Percentiles rank a stretch among this genome's conserved stretches.
These are phyloP conservation scores for Porcisia deanei DNA, from an alignment of 208 protist species.

Conservation along the genomic window DNA sequence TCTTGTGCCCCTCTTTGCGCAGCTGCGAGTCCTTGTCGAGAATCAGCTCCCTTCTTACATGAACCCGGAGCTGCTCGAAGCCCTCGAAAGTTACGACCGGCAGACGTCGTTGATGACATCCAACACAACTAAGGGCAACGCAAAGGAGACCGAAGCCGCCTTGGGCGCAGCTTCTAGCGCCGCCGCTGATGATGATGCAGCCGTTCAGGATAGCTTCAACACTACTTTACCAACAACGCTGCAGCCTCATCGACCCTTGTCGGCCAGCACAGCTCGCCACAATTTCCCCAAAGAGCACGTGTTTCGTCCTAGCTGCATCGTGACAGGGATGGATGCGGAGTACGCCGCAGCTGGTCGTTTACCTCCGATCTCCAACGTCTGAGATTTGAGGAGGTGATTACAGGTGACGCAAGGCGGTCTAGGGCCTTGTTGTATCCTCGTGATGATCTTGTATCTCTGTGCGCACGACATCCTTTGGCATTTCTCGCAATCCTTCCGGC, in stretches of 20 bases:
- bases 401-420: background rate
- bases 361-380: constrained; percentile 18
- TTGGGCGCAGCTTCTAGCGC: background rate
- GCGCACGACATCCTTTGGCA: background rate
- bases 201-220: background rate
- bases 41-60: constrained; percentile 38
- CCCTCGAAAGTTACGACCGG: constrained; percentile 64
- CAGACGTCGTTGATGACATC: constrained; percentile 24
- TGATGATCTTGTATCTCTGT: background rate
- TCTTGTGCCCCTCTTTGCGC: constrained; percentile 62
- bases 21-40: constrained; percentile 70
- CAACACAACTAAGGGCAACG: background rate
- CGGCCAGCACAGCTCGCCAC: background rate
- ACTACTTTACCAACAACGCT: constrained; percentile 14
- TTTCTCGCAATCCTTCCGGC: background rate
- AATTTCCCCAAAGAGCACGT: constrained; percentile 11
- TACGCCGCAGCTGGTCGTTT: constrained; percentile 5
- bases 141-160: background rate
- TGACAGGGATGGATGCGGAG: constrained; percentile 8
- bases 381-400: background rate
- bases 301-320: constrained; percentile 11
- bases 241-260: constrained; percentile 15
- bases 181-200: constrained; percentile 3
- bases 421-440: background rate
- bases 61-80: constrained; percentile 38